Evolutionary conservation across 2,329 filamentous ascomycete genomes (phyloP), one percentile per base, ranked within the genome.

Genomic region (Aspergillus texensis): DNA sequence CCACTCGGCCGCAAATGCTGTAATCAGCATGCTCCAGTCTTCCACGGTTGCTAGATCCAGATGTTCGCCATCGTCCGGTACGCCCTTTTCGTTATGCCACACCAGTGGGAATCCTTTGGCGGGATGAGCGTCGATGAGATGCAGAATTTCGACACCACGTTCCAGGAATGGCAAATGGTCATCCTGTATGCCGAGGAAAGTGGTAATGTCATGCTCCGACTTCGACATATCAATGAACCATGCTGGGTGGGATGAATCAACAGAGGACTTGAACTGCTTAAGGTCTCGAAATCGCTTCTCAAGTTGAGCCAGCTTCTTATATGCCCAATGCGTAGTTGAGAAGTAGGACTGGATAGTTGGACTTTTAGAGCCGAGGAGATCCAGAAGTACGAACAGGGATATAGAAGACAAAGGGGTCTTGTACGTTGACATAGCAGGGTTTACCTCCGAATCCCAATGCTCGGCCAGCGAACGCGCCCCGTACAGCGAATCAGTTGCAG

Each of bases 101-200:
- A 96, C 91, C 0, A 69, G 58, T 0, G 94, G 94, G 74, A 98
- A 98, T 4, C 70, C 70, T 12, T 68, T 70, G 43, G 69, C 70
- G 1, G 72, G 70, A 0, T 90, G 90, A 4, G 83, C 84, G 0
- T 94, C 93, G 62, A 99, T 98, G 30, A 99, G 78, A 79, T 99
- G 95, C 62, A 99, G 78, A 19, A 98, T 85, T 32, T 96, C 90
- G 0, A 98, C 94, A 1, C 95, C 95, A 41, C 92, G 86, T 41
- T 82, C 82, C 84, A 98, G 88, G 72, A 99, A 99, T 0, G 95
- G 95, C 6, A 97, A 77, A 75, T 99, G 95, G 73, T 99, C 95
- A 74, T 99, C 95, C 66, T 89, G 84, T 11, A 97, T 87, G 16
- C 82, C 78, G n/a, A 78, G 76, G 43, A 78, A 74, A 48, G 78